A percentile compares a stretch with the other conserved stretches of the same genome.
Evolutionary conservation across 1,139 yeast species (phyloP).

Genomic region (Magnusiomyces suaveolens): DNA sequence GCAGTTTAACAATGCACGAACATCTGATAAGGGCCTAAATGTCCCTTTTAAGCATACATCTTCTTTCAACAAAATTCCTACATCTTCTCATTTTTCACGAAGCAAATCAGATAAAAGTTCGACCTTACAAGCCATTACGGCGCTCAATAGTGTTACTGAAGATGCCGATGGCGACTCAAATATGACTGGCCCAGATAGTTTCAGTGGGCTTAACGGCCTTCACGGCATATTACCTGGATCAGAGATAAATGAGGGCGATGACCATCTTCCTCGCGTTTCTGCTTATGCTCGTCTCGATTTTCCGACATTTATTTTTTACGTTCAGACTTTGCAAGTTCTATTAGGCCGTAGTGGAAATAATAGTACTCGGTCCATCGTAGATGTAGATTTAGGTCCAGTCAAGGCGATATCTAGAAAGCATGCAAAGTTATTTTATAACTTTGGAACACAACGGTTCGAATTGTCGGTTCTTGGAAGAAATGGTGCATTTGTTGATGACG

Average conservation of each 20-base stretch:
- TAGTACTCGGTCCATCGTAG: slow-evolving; percentile 41
- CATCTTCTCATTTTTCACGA: not conserved
- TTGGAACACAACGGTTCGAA: slow-evolving; percentile 89
- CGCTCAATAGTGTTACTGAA: slow-evolving; percentile 1
- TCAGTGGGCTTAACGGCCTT: not conserved
- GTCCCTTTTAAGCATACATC: not conserved
- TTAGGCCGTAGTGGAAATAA: slow-evolving; percentile 83
- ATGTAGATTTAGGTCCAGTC: slow-evolving; percentile 82
- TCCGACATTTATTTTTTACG: slow-evolving; percentile 85
- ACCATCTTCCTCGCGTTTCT: slow-evolving; percentile 35
- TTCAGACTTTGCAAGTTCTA: slow-evolving; percentile 88
- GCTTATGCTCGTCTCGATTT: slow-evolving; percentile 94
- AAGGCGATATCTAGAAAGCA: slow-evolving; percentile 89
- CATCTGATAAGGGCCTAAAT: not conserved
- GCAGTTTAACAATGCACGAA: not conserved
- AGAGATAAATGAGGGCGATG: not conserved
- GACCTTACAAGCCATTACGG: slow-evolving; percentile 12
- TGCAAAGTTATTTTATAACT: slow-evolving; percentile 89
- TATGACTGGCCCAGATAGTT: not conserved
- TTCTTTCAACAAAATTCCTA: not conserved
- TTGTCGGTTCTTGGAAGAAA: slow-evolving; percentile 83
- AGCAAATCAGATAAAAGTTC: slow-evolving; percentile 11
- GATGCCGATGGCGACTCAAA: not conserved
- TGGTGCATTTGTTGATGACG: slow-evolving; percentile 91
- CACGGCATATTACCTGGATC: not conserved